Evolutionary conservation across 2,329 filamentous ascomycete genomes (phyloP).

Genomic region (Hypomyces rosellus): DNA sequence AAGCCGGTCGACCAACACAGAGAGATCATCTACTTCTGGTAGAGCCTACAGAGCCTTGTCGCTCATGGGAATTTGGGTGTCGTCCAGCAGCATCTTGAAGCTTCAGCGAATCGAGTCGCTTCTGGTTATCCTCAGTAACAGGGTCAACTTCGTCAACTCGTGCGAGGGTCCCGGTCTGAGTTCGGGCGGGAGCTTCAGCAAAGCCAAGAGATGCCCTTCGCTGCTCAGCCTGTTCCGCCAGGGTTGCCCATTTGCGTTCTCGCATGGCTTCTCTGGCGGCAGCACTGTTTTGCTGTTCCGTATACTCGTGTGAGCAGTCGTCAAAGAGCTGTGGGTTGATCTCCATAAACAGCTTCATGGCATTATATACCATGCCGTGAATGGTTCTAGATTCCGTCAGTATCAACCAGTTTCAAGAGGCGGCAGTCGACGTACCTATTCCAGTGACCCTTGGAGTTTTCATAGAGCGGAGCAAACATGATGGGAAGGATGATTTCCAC

Average conservation of each 20-base stretch:
- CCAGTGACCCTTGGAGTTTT: slow-evolving; percentile 99
- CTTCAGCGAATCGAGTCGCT: slow-evolving; percentile 82
- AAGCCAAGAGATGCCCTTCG: slow-evolving; percentile 43
- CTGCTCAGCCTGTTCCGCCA: slow-evolving; percentile 72
- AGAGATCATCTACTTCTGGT: slow-evolving; percentile 40
- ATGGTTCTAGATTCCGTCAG: slow-evolving; percentile 66
- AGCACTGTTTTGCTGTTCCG: slow-evolving; percentile 88
- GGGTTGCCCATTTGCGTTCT: slow-evolving; percentile 81
- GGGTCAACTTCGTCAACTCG: slow-evolving; percentile 71
- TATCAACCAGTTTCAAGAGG: background rate
- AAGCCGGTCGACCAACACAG: slow-evolving; percentile 2
- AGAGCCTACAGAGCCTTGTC: slow-evolving; percentile 54
- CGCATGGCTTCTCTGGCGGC: slow-evolving; percentile 76
- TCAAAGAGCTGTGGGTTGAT: slow-evolving; percentile 98
- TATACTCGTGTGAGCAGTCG: slow-evolving; percentile 97
- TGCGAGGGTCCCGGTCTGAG: slow-evolving; percentile 37
- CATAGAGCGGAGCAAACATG: slow-evolving; percentile 97
- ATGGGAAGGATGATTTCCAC: slow-evolving; percentile 97
- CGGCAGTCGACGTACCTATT: slow-evolving; percentile 63
- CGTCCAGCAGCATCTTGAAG: slow-evolving; percentile 71
- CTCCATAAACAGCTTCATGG: slow-evolving; percentile 99
- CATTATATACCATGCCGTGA: slow-evolving; percentile 99
- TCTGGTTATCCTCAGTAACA: slow-evolving; percentile 74
- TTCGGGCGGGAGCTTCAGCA: slow-evolving; percentile 26
- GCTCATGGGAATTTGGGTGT: slow-evolving; percentile 49